These are phyloP conservation scores for Rhizophora mangle DNA, from an alignment of 345 rosid genomes.

Conservation along the genomic window DNA sequence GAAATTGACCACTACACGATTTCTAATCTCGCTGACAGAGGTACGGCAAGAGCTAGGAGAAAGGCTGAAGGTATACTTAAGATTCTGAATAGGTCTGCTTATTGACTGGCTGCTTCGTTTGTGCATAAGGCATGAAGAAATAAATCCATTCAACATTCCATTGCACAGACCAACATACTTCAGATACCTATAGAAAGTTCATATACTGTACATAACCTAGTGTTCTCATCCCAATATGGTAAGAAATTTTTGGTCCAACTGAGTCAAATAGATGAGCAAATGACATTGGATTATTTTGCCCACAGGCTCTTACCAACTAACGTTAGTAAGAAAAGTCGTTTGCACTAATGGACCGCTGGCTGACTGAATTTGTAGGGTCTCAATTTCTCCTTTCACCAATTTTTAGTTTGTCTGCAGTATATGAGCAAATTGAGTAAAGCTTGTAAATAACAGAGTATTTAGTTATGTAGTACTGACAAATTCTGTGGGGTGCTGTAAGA, in stretches of 20 bases:
- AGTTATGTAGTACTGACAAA: conserved; percentile 2
- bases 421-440: too few species aligned
- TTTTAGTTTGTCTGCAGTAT: conserved; percentile 22
- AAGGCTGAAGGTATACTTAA: conserved; percentile 47
- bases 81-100: conserved; percentile 19
- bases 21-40: conserved; percentile 34
- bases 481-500: conserved; percentile 7
- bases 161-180: conserved; percentile 9
- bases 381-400: conserved; percentile 6
- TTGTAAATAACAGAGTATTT: not conserved
- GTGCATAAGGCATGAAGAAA: conserved; percentile 18
- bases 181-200: conserved; percentile 11
- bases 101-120: conserved; percentile 14
- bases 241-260: conserved; percentile 11
- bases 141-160: not conserved
- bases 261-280: not conserved
- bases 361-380: conserved; percentile 3
- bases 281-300: not conserved
- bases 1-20: conserved; percentile 41
- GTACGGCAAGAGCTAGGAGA: conserved; percentile 51
- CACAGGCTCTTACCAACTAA: not conserved
- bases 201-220: not conserved
- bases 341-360: not conserved
- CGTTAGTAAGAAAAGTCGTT: not conserved
- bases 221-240: conserved; percentile 1